Base-by-base conservation (phyloP, 2,329 filamentous ascomycete species). In the Monosporascus sp. region DNA sequence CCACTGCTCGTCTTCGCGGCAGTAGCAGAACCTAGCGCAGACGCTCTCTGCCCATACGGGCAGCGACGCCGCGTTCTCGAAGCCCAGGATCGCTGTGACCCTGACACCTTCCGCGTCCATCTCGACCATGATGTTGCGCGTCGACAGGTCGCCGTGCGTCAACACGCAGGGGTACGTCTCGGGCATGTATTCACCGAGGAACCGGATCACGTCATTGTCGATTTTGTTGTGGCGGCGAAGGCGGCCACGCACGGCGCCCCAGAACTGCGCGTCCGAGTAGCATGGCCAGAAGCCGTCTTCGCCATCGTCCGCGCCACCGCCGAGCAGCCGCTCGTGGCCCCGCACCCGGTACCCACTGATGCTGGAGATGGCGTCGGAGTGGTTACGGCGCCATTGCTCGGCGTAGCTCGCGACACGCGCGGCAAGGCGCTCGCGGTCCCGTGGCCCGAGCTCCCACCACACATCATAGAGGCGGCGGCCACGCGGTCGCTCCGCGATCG, bases 111-210 rank as follows among this genome's bases (percentile, higher is more conserved):
- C 43, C 43, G 22, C 11, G 11, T 46, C 22, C 31, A 20, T 49
- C 44, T 50, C 51, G 3, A 65, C 51, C 18, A 61, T 28, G 8
- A 67, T 59, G 48, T 66, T 65, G 14, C 49, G 31, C 24, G 51
- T 54, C 9, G 63, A 65, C 41, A 67, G 46, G 48, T 67, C 61
- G 31, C 65, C 65, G 40, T 67, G 65, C 18, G 65, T 66, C 18
- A 67, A 51, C 1, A 62, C 56, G 40, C 57, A 64, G 1, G 63
- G 60, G 3, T 56, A 51, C 0, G 60, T 62, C 31, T 57, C 53
- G 1, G 63, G 64, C 60, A 66, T 62, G 49, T 60, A 54, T 7
- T 60, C 55, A 7, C 50, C 46, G 1, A 64, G 52, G 6, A 57
- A 26, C 2, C 51, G 44, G n/a, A 61, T 55, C 9, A 54, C 52